Conservation (phyloP, 179 eudicot species). For the Silene noctiflora region DNA sequence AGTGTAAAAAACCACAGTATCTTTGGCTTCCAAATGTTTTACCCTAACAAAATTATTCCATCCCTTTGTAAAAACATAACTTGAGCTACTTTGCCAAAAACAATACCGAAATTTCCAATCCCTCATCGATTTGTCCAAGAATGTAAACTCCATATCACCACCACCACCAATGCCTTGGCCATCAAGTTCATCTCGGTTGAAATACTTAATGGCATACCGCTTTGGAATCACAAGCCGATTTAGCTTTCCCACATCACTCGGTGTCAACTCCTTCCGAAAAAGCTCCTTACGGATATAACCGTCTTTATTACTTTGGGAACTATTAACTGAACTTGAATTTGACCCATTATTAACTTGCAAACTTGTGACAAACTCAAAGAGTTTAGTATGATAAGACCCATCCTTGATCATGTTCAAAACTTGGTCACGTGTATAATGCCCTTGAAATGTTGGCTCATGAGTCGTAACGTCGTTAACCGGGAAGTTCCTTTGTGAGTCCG, state of each 20-base stretch:
- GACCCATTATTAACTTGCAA: neutral
- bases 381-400: constrained; percentile 49
- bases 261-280: constrained; percentile 69
- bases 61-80: constrained; percentile 65
- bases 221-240: constrained; percentile 79
- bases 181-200: neutral
- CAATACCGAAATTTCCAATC: constrained; percentile 63
- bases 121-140: constrained; percentile 39
- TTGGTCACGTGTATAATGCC: constrained; percentile 28
- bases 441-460: constrained; percentile 48
- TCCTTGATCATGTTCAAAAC: constrained; percentile 61
- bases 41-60: constrained; percentile 69
- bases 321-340: neutral
- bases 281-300: constrained; percentile 27
- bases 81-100: constrained; percentile 78
- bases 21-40: constrained; percentile 40
- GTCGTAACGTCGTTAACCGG: constrained; percentile 25
- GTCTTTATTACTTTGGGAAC: neutral
- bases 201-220: constrained; percentile 51
- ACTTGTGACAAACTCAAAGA: constrained; percentile 27
- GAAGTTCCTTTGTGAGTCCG: constrained; percentile 38
- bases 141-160: constrained; percentile 32
- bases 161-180: constrained; percentile 10
- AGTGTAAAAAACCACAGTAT: constrained; percentile 40
- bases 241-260: constrained; percentile 79